Percentiles rank a stretch among this genome's conserved stretches.
Conservation (phyloP, 2,329 filamentous ascomycete genomes). For the Bipolaris gigantea region DNA sequence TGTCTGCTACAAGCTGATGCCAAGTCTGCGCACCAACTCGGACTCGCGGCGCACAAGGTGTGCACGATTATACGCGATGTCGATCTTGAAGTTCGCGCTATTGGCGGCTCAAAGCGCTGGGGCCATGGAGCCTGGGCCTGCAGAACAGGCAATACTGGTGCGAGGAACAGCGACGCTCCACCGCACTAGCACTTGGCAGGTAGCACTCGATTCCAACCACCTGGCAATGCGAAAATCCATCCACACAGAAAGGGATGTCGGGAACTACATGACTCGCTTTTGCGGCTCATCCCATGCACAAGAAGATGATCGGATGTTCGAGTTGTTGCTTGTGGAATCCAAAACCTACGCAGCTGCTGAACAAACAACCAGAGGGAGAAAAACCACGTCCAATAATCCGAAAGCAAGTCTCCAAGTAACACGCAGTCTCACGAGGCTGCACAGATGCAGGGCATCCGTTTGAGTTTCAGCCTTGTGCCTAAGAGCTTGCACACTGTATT, state of each 20-base stretch:
- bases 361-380: too few species aligned
- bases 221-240: background rate
- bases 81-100: conserved; percentile 10
- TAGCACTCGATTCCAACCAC: background rate
- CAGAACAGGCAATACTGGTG: background rate
- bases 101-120: conserved; percentile 9
- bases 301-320: background rate
- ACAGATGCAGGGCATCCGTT: background rate
- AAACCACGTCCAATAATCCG: background rate
- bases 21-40: background rate
- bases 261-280: background rate
- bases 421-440: background rate
- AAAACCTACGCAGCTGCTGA: background rate
- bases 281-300: conserved; percentile 1
- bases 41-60: background rate
- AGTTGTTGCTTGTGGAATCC: background rate
- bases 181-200: background rate
- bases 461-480: background rate
- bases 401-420: background rate
- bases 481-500: conserved; percentile 3
- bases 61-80: conserved; percentile 1
- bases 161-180: background rate
- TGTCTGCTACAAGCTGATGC: background rate
- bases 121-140: conserved; percentile 10
- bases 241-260: background rate